Evolutionary conservation across 257 asterid species (phyloP).

Genomic region (Solanum appendiculatum): DNA sequence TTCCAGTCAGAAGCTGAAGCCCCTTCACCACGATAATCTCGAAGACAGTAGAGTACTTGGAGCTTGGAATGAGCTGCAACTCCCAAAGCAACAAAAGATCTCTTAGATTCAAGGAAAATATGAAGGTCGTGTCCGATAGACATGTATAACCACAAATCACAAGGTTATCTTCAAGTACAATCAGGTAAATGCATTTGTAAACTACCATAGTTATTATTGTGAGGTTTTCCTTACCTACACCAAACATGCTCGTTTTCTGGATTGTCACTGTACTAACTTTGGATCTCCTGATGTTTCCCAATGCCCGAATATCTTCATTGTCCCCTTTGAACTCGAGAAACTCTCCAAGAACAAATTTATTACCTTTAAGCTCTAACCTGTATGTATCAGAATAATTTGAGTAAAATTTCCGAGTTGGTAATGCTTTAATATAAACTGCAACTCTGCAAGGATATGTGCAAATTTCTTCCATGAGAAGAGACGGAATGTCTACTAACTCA

Average conservation of each 20-base stretch:
- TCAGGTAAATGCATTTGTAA: background rate
- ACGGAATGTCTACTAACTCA: background rate
- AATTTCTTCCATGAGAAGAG: background rate
- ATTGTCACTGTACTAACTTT: conserved; percentile 62
- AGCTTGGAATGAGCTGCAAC: conserved; percentile 66
- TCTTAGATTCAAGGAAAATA: background rate
- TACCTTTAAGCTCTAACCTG: conserved; percentile 85
- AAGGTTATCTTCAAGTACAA: background rate
- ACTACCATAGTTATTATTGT: background rate
- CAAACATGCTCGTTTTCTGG: conserved; percentile 95
- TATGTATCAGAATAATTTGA: background rate
- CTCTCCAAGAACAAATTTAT: conserved; percentile 70
- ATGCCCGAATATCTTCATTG: conserved; percentile 55
- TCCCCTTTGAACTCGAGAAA: conserved; percentile 88
- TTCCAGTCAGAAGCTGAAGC: conserved; percentile 52
- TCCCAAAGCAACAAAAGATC: background rate
- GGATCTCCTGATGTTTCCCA: conserved; percentile 71
- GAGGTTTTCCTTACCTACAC: conserved; percentile 62
- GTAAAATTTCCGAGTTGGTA: background rate
- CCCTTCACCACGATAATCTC: conserved; percentile 63
- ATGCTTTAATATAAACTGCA: background rate
- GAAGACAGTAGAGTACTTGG: conserved; percentile 55
- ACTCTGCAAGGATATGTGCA: background rate
- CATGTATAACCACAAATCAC: background rate
- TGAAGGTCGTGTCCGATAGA: background rate